A percentile compares a stretch with the other conserved stretches of the same genome.
These are phyloP conservation scores for Cyclotella kingstonii DNA, from an alignment of 108 stramenopile genomes.

Conservation along the genomic window DNA sequence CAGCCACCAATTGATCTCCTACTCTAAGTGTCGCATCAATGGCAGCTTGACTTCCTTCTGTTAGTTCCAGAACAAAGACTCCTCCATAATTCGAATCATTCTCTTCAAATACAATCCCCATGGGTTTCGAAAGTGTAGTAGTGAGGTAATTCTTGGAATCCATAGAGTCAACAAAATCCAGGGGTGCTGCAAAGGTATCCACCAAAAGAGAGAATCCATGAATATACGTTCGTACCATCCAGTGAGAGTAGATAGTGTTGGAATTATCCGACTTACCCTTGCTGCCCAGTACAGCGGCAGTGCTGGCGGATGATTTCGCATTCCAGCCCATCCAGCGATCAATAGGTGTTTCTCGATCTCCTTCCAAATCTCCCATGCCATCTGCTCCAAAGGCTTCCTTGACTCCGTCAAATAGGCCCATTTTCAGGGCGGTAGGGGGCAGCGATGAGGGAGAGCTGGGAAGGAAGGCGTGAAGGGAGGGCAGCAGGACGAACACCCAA, in stretches of 20 bases:
- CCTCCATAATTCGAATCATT: slow-evolving; percentile 83
- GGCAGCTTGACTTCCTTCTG: slow-evolving; percentile 67
- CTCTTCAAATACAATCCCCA: slow-evolving; percentile 92
- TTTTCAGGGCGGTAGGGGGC: slow-evolving; percentile 47
- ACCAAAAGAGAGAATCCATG: too few relatives aligned
- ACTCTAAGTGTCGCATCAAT: slow-evolving; percentile 50
- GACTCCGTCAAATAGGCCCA: slow-evolving; percentile 83
- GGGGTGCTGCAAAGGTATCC: slow-evolving; percentile 24
- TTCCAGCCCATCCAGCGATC: slow-evolving; percentile 94
- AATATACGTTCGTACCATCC: too few relatives aligned
- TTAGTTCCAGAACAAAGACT: slow-evolving; percentile 78
- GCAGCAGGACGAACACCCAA: too few relatives aligned
- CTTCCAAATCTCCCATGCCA: slow-evolving; percentile 62
- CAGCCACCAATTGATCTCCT: slow-evolving; percentile 84
- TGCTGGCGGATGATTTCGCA: slow-evolving; percentile 49
- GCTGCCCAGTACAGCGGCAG: slow-evolving; percentile 19
- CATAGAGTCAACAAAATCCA: slow-evolving; percentile 84
- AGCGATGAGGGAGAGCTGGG: too few relatives aligned
- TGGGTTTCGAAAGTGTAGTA: slow-evolving; percentile 73
- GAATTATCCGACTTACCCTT: slow-evolving; percentile 24
- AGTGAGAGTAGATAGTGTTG: too few relatives aligned
- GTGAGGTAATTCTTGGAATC: slow-evolving; percentile 75
- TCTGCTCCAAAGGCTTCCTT: slow-evolving; percentile 81
- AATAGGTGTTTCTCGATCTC: slow-evolving; percentile 85
- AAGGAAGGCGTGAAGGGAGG: too few relatives aligned